phyloP scores from a whole-genome alignment of 2,329 filamentous ascomycete species.

The Fusarium nematophilum region DNA sequence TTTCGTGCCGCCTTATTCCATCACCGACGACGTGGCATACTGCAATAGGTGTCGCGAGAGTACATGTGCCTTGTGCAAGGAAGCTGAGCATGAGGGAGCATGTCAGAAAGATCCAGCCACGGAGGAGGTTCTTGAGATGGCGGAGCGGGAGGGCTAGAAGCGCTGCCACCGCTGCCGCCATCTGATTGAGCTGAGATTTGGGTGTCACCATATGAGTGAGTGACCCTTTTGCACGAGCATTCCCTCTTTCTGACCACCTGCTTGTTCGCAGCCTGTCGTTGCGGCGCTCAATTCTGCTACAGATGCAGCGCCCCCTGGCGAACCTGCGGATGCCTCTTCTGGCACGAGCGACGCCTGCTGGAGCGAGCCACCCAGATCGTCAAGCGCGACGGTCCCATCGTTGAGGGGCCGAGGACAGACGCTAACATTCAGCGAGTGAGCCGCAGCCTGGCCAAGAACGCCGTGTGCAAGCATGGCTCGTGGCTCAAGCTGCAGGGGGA shows the following conservation, averaged over 20 bases:
- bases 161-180: slow-evolving; percentile 57
- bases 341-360: too few relatives aligned
- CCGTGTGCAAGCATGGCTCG: slow-evolving; percentile 52
- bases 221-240: slow-evolving; percentile 16
- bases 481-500: slow-evolving; percentile 52
- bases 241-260: not conserved
- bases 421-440: too few relatives aligned
- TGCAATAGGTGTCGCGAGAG: slow-evolving; percentile 55
- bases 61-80: slow-evolving; percentile 66
- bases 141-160: slow-evolving; percentile 59
- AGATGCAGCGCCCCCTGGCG: too few relatives aligned
- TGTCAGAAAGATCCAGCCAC: slow-evolving; percentile 58
- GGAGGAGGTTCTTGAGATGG: slow-evolving; percentile 54
- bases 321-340: too few relatives aligned
- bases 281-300: slow-evolving; percentile 61
- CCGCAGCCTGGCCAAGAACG: too few relatives aligned
- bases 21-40: slow-evolving; percentile 48
- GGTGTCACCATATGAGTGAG: slow-evolving; percentile 69
- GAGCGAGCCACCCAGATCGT: too few relatives aligned
- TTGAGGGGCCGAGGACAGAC: too few relatives aligned
- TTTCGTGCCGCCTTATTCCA: slow-evolving; percentile 56
- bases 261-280: slow-evolving; percentile 54
- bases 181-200: slow-evolving; percentile 59
- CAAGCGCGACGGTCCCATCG: too few relatives aligned
- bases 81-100: slow-evolving; percentile 54